Base-by-base conservation (phyloP, 352 stramenopile genomes). In the Globisporangium parvum region DNA sequence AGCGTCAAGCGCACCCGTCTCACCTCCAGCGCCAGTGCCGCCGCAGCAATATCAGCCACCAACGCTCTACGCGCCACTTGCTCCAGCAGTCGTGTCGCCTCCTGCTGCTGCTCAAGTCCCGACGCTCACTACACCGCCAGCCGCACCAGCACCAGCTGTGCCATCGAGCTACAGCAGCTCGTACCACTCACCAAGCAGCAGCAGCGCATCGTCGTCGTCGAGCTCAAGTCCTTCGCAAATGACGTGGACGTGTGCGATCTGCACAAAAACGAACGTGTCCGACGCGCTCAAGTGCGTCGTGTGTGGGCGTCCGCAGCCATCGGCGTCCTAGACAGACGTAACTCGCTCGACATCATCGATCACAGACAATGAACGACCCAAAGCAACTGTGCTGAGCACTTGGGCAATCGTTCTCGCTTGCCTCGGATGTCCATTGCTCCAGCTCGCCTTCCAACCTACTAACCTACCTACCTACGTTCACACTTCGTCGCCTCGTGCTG, bases 201-300 rank as follows among this genome's bases (percentile, higher is more conserved):
- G 31, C 31, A 8, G 6, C 10, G 1, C 31, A 8, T 37, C 49
- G 10, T 37, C 31, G 31, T 37, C 31, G 5, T 12, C 31, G 31
- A 37, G 10, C 31, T 31, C 45, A 28, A 41, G 12, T 44, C 1
- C 18, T 48, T 44, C 47, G 60, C 17, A 47, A 57, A n/a, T 64
- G 74, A 17, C 52, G 18, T 93, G 83, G 83, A 70, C 70, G n/a
- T 93, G 83, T 42, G 66, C 57, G 21, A 70, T 93, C 48, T 93
- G 83, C 66, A 76, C 79, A 26, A 93, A 91, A 57, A 62, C 69
- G 12, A 93, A 93, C 55, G 28, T 40, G 21, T 50, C 48, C 12
- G 58, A 77, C 33, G 60, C 68, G 0, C 42, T 70, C 40, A 86
- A 85, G 65, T 93, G 83, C 63, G 57, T 77, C 28, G 79, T 93